Conservation (phyloP, 2,329 filamentous ascomycete genomes). For the Fusarium sp. region DNA sequence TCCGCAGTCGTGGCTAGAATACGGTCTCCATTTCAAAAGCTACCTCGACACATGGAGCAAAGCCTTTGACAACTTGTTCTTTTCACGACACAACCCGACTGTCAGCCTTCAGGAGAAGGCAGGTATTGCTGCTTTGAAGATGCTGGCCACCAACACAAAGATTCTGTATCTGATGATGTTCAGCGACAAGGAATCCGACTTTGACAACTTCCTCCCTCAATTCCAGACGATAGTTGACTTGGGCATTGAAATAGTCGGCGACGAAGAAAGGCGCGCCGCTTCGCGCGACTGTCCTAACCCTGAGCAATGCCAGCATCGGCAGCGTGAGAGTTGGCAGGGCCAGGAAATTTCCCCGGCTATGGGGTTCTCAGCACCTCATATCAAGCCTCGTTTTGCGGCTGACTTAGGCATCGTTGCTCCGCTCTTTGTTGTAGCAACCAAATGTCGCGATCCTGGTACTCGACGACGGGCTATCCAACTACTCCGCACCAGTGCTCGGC, state of each 20-base stretch:
- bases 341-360: conserved; percentile 53
- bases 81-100: conserved; percentile 59
- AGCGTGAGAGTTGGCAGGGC: conserved; percentile 26
- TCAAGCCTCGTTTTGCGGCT: conserved; percentile 71
- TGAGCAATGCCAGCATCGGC: conserved; percentile 56
- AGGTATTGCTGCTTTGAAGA: conserved; percentile 70
- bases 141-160: conserved; percentile 68
- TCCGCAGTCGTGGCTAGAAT: conserved; percentile 59
- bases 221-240: conserved; percentile 68
- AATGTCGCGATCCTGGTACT: conserved; percentile 68
- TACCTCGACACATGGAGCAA: conserved; percentile 65
- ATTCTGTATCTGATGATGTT: conserved; percentile 71
- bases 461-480: conserved; percentile 71
- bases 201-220: conserved; percentile 63
- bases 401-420: conserved; percentile 73
- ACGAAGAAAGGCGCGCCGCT: conserved; percentile 64
- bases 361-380: conserved; percentile 60
- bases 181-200: conserved; percentile 66
- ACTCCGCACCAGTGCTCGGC: conserved; percentile 67
- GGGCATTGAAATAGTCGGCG: conserved; percentile 68
- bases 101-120: conserved; percentile 67
- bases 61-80: conserved; percentile 67
- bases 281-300: conserved; percentile 58
- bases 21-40: conserved; percentile 59
- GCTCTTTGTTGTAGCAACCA: conserved; percentile 73